These are phyloP conservation scores for Aspergillus glaucus DNA, from an alignment of 2,329 filamentous ascomycete genomes.

Conservation along the genomic window DNA sequence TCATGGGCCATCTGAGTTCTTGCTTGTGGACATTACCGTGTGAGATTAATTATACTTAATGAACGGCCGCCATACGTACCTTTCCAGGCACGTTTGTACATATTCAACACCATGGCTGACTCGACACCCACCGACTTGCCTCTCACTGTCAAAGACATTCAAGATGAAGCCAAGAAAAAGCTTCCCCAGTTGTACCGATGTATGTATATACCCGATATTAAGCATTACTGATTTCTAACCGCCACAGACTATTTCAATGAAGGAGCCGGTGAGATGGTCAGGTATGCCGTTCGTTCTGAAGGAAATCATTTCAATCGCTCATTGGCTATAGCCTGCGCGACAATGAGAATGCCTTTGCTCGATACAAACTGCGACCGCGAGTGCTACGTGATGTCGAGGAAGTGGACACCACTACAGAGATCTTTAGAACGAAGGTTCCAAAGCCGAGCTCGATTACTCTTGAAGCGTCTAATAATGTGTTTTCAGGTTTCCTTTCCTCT, in stretches of 20 bases:
- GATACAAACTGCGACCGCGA: constrained; percentile 42
- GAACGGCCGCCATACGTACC: too few species aligned
- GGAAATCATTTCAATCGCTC: too few species aligned
- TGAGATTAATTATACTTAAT: too few species aligned
- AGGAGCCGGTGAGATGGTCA: constrained; percentile 48
- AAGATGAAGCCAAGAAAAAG: background rate
- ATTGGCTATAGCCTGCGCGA: constrained; percentile 33
- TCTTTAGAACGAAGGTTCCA: constrained; percentile 35
- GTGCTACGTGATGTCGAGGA: constrained; percentile 36
- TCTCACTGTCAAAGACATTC: background rate
- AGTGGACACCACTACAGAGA: constrained; percentile 34
- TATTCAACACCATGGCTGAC: too few species aligned
- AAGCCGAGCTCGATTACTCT: constrained; percentile 4
- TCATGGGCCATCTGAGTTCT: too few species aligned
- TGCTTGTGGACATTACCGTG: too few species aligned
- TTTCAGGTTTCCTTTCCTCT: constrained; percentile 40
- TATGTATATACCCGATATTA: background rate
- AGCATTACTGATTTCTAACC: background rate
- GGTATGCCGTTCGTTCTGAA: constrained; percentile 17
- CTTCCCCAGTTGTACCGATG: background rate
- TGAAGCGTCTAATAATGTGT: background rate
- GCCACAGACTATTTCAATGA: constrained; percentile 48
- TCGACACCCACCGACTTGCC: too few species aligned
- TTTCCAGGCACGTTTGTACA: too few species aligned
- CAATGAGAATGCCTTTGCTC: constrained; percentile 46